Conservation (phyloP, 2,329 filamentous ascomycete genomes). For the Magnaporthiopsis rhizophila region DNA sequence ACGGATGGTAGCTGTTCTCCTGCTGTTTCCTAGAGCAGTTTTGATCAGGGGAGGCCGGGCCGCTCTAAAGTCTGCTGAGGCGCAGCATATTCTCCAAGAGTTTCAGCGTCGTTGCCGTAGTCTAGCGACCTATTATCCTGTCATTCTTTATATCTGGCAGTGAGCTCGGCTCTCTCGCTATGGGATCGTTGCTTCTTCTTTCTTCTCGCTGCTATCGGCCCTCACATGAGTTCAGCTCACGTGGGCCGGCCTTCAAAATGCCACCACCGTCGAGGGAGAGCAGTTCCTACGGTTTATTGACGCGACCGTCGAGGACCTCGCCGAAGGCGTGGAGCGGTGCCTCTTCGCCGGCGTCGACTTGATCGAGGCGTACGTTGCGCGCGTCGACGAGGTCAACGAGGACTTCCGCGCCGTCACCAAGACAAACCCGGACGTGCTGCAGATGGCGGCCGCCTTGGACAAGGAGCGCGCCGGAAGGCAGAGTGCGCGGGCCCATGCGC, state of each 20-base stretch:
- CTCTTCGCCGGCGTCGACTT: conserved; percentile 30
- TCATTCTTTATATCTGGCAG: too few relatives aligned
- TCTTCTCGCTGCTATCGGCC: neutral
- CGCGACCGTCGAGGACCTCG: conserved; percentile 25
- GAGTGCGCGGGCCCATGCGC: conserved; percentile 40
- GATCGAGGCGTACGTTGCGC: conserved; percentile 20
- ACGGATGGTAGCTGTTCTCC: too few relatives aligned
- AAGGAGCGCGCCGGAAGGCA: conserved; percentile 16
- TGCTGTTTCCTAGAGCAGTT: too few relatives aligned
- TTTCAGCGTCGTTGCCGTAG: too few relatives aligned
- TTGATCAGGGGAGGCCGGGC: too few relatives aligned
- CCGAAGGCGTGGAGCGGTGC: conserved; percentile 20
- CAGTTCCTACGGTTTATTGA: conserved; percentile 25
- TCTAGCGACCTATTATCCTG: too few relatives aligned
- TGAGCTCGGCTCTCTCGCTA: too few relatives aligned
- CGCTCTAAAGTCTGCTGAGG: too few relatives aligned
- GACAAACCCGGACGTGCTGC: conserved; percentile 29
- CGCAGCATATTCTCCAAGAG: too few relatives aligned
- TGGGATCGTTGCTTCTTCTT: neutral
- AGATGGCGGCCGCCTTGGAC: conserved; percentile 29
- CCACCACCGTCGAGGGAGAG: conserved; percentile 8
- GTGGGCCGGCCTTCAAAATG: conserved; percentile 2
- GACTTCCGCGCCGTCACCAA: conserved; percentile 25
- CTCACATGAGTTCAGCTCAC: neutral
- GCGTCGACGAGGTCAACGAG: conserved; percentile 26